Evolutionary conservation across 2,329 filamentous ascomycete genomes (phyloP).

Genomic region (Xylaria sp.): DNA sequence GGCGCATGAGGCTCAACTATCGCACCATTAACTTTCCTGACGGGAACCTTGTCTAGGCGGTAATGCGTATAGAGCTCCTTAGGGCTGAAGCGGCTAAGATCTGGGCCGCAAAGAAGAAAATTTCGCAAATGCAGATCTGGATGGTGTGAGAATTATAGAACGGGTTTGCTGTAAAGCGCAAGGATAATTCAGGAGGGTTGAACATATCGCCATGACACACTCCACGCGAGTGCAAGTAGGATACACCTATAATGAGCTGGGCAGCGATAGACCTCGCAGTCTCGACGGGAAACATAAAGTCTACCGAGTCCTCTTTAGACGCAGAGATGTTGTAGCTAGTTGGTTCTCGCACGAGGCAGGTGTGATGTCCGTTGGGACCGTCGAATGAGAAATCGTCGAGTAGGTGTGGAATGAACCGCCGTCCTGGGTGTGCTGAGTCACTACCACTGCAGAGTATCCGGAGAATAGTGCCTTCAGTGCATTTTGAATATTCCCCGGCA

Average conservation of each 20-base stretch:
- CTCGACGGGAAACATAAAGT: constrained; percentile 35
- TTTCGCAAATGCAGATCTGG: constrained; percentile 24
- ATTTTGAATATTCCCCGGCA: constrained; percentile 24
- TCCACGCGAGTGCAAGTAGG: constrained; percentile 33
- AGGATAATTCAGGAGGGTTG: constrained; percentile 17
- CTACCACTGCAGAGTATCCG: constrained; percentile 17
- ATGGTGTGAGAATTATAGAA: constrained; percentile 19
- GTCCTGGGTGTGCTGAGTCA: constrained; percentile 23
- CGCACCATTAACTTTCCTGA: constrained; percentile 33
- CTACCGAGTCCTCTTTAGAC: constrained; percentile 18
- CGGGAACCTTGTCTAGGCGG: constrained; percentile 25
- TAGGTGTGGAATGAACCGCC: constrained; percentile 31
- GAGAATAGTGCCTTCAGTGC: constrained; percentile 24
- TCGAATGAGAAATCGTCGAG: constrained; percentile 35
- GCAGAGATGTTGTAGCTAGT: constrained; percentile 27
- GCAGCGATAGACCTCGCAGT: constrained; percentile 36
- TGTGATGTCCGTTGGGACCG: constrained; percentile 36
- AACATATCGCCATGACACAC: constrained; percentile 37
- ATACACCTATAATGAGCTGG: constrained; percentile 37
- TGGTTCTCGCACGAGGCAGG: constrained; percentile 32
- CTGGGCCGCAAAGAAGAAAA: constrained; percentile 26
- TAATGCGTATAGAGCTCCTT: constrained; percentile 32
- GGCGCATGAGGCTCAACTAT: constrained; percentile 38
- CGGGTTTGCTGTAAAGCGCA: constrained; percentile 17
- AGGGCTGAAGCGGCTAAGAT: constrained; percentile 24